Evolutionary conservation across 2,329 filamentous ascomycete species (phyloP).

Genomic region (Calonectria pauciramosa): DNA sequence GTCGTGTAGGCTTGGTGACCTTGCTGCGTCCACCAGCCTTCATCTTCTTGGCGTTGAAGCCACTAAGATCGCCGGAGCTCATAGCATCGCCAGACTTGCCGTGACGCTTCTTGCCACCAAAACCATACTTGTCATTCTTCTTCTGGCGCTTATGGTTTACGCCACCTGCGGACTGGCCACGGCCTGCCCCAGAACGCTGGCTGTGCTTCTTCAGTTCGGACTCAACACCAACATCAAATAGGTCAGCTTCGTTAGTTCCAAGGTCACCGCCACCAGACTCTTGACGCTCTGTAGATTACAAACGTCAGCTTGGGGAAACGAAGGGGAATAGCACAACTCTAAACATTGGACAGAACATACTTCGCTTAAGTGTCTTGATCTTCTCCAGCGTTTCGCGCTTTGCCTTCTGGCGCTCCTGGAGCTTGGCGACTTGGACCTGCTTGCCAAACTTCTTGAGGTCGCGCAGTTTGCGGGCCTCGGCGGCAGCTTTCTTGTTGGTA

Average conservation of each 20-base stretch:
- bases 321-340: constrained; percentile 35
- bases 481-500: constrained; percentile 89
- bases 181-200: constrained; percentile 55
- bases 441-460: constrained; percentile 99
- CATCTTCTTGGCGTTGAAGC: constrained; percentile 87
- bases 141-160: constrained; percentile 84
- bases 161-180: constrained; percentile 45
- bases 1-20: constrained; percentile 57
- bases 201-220: constrained; percentile 64
- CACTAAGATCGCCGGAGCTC: constrained; percentile 84
- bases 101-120: constrained; percentile 94
- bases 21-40: constrained; percentile 67
- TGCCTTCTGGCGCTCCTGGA: constrained; percentile 93
- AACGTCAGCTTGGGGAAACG: constrained; percentile 30
- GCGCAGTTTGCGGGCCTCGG: constrained; percentile 90
- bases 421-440: constrained; percentile 94
- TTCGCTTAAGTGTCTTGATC: constrained; percentile 95
- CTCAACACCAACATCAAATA: constrained; percentile 93
- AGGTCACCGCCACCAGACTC: constrained; percentile 71
- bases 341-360: constrained; percentile 67
- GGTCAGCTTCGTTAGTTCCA: constrained; percentile 82
- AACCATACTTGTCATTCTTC: constrained; percentile 95
- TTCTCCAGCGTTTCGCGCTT: constrained; percentile 96
- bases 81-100: constrained; percentile 90
- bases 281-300: constrained; percentile 80